Base-by-base conservation (phyloP, 306 rosid species). In the Rosa persica region DNA sequence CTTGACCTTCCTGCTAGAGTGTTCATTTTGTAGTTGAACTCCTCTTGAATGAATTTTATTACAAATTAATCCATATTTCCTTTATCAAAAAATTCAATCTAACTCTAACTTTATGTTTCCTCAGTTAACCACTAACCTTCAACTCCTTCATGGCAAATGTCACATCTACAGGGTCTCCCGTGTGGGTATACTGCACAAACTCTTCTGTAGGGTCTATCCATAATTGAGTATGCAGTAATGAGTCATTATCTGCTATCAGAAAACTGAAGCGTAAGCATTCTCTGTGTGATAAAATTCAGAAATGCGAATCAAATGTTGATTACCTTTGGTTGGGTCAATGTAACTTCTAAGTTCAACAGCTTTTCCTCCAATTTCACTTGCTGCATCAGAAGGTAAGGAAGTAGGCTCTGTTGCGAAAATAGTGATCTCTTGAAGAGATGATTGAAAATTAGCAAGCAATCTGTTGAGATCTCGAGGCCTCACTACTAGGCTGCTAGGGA, bases 191-290 rank as follows among this genome's bases (percentile, higher is more conserved):
- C 83, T 88, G 97, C 85, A 88, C 78, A 88, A 95, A 92, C 86
- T 95, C 98, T 86, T 91, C 98, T 38, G 77, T 78, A 72, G 98
- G 98, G 84, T 95, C 98, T 83, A 95, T 92, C 98, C 98, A 95
- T 39, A 95, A 89, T 77, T 95, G 97, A 81, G 98, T 95, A 83
- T 91, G 98, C 10, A 92, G 87, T 67, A 79, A 82, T 0, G 97
- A 82, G 76, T 91, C 98, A 79, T 89, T 92, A 74, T 95, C 98
- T 95, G 88, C 81, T 66, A 49, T 79, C 77, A 3, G 66, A 80
- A 83, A 81, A 76, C 22, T 44, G 16, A 79, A 12, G 70, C 49
- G 23, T 87, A 39, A 88, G 43, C 60, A 83, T 42, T 73, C 71
- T 30, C 44, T 64, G 23, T 51, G 23, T 22, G 54, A 71, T 70